phyloP scores from a whole-genome alignment of 2,329 filamentous ascomycete genomes.

The Sordariomycetes sp. region DNA sequence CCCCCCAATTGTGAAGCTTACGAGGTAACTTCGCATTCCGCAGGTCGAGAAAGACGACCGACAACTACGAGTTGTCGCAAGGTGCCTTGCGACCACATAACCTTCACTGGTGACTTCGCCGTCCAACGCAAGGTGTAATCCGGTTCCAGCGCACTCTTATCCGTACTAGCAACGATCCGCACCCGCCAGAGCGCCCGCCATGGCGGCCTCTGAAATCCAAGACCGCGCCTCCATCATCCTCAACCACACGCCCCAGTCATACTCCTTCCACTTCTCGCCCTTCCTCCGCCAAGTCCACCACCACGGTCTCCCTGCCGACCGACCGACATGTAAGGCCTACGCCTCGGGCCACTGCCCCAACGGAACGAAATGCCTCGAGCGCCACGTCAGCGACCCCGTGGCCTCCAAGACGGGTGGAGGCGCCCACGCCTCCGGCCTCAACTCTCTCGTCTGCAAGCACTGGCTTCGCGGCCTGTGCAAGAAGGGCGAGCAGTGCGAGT shows the following conservation, averaged over 20 bases:
- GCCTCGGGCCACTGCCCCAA: slow-evolving; percentile 77
- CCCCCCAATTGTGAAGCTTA: not conserved
- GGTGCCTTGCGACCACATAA: no score
- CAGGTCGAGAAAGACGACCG: not conserved
- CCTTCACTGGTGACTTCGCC: no score
- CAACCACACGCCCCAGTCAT: slow-evolving; percentile 41
- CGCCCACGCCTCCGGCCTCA: slow-evolving; percentile 44
- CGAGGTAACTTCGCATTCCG: not conserved
- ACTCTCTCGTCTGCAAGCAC: slow-evolving; percentile 93
- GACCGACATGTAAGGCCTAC: slow-evolving; percentile 79
- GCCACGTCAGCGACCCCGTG: slow-evolving; percentile 47
- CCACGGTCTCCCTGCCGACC: slow-evolving; percentile 69
- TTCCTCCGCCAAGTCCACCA: slow-evolving; percentile 78
- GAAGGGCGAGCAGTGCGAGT: slow-evolving; percentile 94
- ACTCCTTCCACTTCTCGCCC: slow-evolving; percentile 74
- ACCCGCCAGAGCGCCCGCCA: slow-evolving; percentile 3
- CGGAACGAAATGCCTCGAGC: slow-evolving; percentile 75
- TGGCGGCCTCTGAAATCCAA: slow-evolving; percentile 14
- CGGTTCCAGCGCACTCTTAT: not conserved
- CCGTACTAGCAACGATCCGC: not conserved
- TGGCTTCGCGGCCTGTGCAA: slow-evolving; percentile 97
- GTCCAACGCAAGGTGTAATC: no score
- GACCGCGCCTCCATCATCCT: slow-evolving; percentile 36
- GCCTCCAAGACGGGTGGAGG: slow-evolving; percentile 18
- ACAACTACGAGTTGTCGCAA: not conserved